These are phyloP conservation scores for Coemansia sp. DNA, from an alignment of 192 early-diverging fungal genomes.

Conservation along the genomic window DNA sequence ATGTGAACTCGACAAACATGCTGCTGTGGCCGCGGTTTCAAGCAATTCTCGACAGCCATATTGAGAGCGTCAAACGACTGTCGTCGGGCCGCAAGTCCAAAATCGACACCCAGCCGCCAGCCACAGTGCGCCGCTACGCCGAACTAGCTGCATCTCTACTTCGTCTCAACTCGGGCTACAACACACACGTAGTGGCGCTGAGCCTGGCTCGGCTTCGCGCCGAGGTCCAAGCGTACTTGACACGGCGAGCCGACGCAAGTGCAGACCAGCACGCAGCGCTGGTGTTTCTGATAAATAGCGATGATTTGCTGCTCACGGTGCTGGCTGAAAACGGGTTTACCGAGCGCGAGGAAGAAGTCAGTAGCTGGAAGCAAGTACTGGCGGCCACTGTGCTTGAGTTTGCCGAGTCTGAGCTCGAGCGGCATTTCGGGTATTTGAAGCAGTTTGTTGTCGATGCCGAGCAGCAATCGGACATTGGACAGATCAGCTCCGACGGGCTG, in stretches of 20 bases:
- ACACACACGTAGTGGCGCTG: conserved; percentile 76
- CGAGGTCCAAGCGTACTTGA: conserved; percentile 74
- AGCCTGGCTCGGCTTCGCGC: conserved; percentile 70
- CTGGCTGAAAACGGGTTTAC: conserved; percentile 60
- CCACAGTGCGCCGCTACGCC: conserved; percentile 72
- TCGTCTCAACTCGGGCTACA: conserved; percentile 80
- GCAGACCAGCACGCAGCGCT: conserved; percentile 64
- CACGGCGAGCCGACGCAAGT: conserved; percentile 70
- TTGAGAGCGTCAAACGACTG: conserved; percentile 85
- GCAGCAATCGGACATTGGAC: conserved; percentile 57
- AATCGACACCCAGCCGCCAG: conserved; percentile 49
- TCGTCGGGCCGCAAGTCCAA: conserved; percentile 56
- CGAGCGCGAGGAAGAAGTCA: conserved; percentile 48
- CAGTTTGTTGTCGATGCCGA: conserved; percentile 75
- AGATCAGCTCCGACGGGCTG: conserved; percentile 50
- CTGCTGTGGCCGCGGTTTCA: conserved; percentile 88
- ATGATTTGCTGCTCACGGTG: conserved; percentile 81
- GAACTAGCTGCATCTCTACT: conserved; percentile 92
- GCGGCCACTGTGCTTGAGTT: conserved; percentile 62
- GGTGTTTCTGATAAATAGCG: conserved; percentile 93
- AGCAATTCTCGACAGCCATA: conserved; percentile 81
- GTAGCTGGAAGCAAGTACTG: conserved; percentile 45
- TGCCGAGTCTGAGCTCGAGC: conserved; percentile 85
- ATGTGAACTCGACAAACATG: conserved; percentile 89
- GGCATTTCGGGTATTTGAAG: conserved; percentile 77